Evolutionary conservation across 768 basidiomycete genomes (phyloP).

Genomic region (Mycena galericulata): DNA sequence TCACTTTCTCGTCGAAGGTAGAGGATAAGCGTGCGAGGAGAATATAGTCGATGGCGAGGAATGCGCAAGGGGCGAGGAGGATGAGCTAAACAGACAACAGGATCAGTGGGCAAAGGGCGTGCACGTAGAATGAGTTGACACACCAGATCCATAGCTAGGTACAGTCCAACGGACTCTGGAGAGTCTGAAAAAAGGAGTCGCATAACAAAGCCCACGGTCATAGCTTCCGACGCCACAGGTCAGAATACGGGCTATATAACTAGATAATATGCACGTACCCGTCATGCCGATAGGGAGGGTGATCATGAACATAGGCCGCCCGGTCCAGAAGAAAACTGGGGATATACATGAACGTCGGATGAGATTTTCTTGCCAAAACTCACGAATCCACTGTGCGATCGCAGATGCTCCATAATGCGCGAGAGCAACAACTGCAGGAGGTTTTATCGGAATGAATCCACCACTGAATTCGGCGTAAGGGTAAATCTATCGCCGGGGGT

Average conservation of each 20-base stretch:
- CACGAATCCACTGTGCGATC: conserved; percentile 23
- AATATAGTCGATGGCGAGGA: conserved; percentile 65
- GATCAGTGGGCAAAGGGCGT: too few species aligned
- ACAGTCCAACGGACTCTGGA: background rate
- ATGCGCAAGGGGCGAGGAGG: conserved; percentile 59
- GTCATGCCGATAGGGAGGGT: conserved; percentile 29
- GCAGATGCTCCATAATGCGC: conserved; percentile 12
- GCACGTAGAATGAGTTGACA: background rate
- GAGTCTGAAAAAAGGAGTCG: background rate
- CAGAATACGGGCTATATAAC: background rate
- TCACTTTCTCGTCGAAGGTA: conserved; percentile 45
- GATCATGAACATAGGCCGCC: conserved; percentile 18
- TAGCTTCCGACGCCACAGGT: background rate
- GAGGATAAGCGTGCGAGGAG: conserved; percentile 60
- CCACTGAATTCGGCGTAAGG: too few species aligned
- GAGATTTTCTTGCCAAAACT: too few species aligned
- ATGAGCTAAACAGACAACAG: background rate
- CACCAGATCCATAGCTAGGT: conserved; percentile 1
- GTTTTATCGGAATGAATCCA: conserved; percentile 18
- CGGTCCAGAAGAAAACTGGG: conserved; percentile 15
- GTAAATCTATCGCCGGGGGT: too few species aligned
- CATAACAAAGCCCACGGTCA: background rate
- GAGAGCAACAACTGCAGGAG: conserved; percentile 12
- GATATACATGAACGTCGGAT: background rate
- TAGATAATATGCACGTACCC: conserved; percentile 8